Conservation (phyloP, 345 rosid genomes). For the Kandelia obovata region DNA sequence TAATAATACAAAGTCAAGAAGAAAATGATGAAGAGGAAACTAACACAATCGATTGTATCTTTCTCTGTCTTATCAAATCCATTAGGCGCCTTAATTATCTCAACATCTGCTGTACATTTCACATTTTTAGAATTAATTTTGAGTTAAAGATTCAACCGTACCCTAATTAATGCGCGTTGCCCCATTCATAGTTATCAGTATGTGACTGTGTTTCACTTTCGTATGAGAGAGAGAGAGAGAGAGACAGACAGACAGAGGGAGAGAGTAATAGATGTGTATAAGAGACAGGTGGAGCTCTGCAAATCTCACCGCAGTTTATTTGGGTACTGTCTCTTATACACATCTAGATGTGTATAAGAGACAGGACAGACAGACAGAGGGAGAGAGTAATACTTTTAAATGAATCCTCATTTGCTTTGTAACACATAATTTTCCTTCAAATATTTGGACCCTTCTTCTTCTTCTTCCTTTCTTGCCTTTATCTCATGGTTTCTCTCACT, state of each 20-base stretch:
- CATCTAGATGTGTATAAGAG: too few relatives aligned
- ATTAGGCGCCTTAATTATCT: background rate
- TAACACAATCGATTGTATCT: too few relatives aligned
- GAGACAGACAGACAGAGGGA: too few relatives aligned
- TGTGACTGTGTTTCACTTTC: background rate
- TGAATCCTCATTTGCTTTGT: constrained; percentile 27
- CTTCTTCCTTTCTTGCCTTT: constrained; percentile 14
- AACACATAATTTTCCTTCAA: constrained; percentile 18
- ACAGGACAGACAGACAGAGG: background rate
- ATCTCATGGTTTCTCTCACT: constrained; percentile 1
- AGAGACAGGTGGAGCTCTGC: too few relatives aligned
- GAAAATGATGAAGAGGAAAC: too few relatives aligned
- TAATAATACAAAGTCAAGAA: too few relatives aligned
- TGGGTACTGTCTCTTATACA: too few relatives aligned
- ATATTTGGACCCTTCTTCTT: constrained; percentile 29
- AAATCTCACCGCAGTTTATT: too few relatives aligned
- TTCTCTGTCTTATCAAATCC: too few relatives aligned
- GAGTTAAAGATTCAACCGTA: constrained; percentile 12
- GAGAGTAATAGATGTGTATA: too few relatives aligned
- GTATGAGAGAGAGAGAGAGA: constrained; percentile 5
- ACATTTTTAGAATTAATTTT: background rate
- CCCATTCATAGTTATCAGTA: constrained; percentile 4
- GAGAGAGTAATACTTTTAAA: constrained; percentile 16
- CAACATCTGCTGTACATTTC: background rate
- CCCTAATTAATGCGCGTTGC: constrained; percentile 9